Evolutionary conservation across 1,284 basidiomycete genomes (phyloP).

Genomic region (Puccinia horiana): DNA sequence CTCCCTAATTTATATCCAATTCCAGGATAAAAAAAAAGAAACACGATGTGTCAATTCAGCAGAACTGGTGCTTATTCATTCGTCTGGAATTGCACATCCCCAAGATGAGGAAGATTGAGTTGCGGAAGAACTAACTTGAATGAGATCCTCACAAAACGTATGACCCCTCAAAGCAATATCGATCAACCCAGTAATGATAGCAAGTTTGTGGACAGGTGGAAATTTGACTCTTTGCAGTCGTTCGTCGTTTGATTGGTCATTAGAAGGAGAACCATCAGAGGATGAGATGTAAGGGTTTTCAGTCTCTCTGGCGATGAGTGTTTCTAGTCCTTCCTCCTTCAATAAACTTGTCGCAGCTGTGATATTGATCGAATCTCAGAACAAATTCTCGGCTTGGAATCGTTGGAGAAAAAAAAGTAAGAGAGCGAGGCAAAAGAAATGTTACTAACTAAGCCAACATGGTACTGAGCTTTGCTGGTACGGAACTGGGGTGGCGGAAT

Average conservation of each 20-base stretch:
- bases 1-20: background rate
- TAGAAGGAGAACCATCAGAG: background rate
- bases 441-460: constrained; percentile 43
- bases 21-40: background rate
- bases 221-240: constrained; percentile 26
- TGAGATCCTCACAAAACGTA: constrained; percentile 43
- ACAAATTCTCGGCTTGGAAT: background rate
- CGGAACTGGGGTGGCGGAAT: background rate
- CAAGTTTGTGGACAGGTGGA: constrained; percentile 41
- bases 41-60: background rate
- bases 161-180: constrained; percentile 44
- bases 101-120: background rate
- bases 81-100: background rate
- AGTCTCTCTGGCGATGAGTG: background rate
- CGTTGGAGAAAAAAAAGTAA: background rate
- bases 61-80: background rate
- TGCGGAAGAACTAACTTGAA: constrained; percentile 32
- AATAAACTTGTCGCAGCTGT: constrained; percentile 40
- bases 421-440: background rate
- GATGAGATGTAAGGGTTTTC: constrained; percentile 27
- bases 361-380: background rate
- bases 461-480: constrained; percentile 33
- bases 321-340: constrained; percentile 36
- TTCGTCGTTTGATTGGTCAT: constrained; percentile 12
- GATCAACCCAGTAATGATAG: constrained; percentile 39